Conservation (phyloP, 768 basidiomycete genomes). For the Phaeotremella skinneri region DNA sequence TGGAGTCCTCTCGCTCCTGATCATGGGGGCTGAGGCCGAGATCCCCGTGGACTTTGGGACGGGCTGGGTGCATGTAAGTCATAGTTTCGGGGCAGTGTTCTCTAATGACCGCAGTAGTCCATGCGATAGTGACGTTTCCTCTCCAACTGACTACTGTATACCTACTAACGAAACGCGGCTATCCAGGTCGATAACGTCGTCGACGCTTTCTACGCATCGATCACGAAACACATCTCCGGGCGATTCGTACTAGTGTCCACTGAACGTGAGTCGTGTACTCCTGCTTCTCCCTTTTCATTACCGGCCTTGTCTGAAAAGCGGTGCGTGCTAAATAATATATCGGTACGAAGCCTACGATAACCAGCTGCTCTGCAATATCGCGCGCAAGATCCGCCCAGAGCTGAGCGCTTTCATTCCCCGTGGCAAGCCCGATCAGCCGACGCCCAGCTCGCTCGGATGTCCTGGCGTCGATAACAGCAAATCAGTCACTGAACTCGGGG, state of each 20-base stretch:
- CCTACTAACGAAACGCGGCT: not conserved
- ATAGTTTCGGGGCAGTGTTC: not conserved
- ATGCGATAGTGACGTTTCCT: too few species aligned
- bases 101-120: not conserved
- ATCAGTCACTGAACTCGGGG: constrained; percentile 12
- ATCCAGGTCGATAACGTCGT: constrained; percentile 16
- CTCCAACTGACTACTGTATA: not conserved
- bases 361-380: constrained; percentile 13
- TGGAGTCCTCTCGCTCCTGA: not conserved
- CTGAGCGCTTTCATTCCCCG: constrained; percentile 12
- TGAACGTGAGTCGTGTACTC: not conserved
- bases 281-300: too few species aligned
- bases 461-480: constrained; percentile 6
- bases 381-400: constrained; percentile 15
- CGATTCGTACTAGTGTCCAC: constrained; percentile 6
- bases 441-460: not conserved
- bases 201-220: constrained; percentile 7
- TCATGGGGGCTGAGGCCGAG: not conserved
- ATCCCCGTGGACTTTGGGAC: not conserved
- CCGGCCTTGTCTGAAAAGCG: too few species aligned
- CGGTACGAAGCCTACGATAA: constrained; percentile 12
- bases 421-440: constrained; percentile 5
- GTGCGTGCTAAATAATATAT: too few species aligned
- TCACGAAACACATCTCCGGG: constrained; percentile 11
- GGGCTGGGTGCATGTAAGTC: not conserved